Evolutionary conservation across 2,329 filamentous ascomycete species (phyloP), one percentile per base, ranked within the genome.

Genomic region (Xylariaceae sp.): DNA sequence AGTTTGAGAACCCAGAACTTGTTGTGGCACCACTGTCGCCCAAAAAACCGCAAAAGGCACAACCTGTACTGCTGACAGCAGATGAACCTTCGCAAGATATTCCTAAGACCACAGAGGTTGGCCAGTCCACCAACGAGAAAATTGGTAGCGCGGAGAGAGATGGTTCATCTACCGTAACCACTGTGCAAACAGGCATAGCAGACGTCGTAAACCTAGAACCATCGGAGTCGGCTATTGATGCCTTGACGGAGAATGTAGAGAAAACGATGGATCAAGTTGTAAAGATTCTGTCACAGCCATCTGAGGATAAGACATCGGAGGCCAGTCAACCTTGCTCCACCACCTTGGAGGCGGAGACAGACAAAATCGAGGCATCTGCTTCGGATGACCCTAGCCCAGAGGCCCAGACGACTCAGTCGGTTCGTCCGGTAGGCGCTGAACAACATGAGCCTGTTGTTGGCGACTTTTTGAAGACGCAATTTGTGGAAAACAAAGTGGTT

Each of bases 381-480:
- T 12, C 27, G 16, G 16, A 5, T 32, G 27, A 32, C 7, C 7
- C 27, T 8, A 8, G 6, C 29, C 45, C 43, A 36, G 35, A 46
- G 12, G 40, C 34, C 3, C 35, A 46, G 12, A 4, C 16, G 12
- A 17, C 22, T 17, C 27, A 42, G 2, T 22, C n/a, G 19, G 4
- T 42, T 22, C 25, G 38, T 4, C 14, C 49, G 55, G 35, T 19
- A 17, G 6, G 22, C 22, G 16, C 40, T 36, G 54, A 54, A 32
- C 52, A 48, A 20, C 22, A 56, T 7, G 75, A 78, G 23, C 87
- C 90, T 3, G 90, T 98, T 19, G 93, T 98, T 10, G 93, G 93
- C 41, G 93, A 98, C 65, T 87, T 85, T 59, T 73, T 98, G 49
- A 98, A 98, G 71, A 91, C 93, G 67, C 90, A 92, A 69, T 97